A percentile compares a stretch with the other conserved stretches of the same genome.
Evolutionary conservation across 371 early-diverging fungal genomes (phyloP).

Genomic region (Massospora cicadina): DNA sequence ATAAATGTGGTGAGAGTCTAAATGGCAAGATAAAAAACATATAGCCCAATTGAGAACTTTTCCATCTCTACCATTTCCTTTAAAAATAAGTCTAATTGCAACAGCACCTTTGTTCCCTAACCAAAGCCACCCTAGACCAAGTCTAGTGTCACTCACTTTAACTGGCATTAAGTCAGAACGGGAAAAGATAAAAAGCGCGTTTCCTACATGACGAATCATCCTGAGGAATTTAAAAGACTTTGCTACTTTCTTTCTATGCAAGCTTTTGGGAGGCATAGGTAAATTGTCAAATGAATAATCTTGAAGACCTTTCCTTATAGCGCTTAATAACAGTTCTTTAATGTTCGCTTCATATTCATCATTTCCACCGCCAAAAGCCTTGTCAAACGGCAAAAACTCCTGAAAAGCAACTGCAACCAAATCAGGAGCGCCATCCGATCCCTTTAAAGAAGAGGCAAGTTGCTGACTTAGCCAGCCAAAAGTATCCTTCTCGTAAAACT

Average conservation of each 20-base stretch:
- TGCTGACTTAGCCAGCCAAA: not conserved
- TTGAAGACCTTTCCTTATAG: not conserved
- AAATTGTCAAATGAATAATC: too few relatives aligned
- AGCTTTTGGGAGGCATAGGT: too few relatives aligned
- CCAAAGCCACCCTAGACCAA: not conserved
- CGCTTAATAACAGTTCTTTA: not conserved
- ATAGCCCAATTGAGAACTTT: not conserved
- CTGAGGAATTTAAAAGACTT: not conserved
- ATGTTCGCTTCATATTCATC: not conserved
- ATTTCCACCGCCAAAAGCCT: not conserved
- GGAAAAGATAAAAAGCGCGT: not conserved
- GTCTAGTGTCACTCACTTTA: not conserved
- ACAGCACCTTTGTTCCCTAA: not conserved
- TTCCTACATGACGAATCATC: not conserved
- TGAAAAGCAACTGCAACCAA: not conserved
- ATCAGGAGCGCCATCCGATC: not conserved
- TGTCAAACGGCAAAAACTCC: not conserved
- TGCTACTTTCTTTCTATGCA: not conserved
- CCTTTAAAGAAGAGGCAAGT: not conserved
- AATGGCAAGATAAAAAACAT: not conserved
- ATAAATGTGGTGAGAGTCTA: not conserved
- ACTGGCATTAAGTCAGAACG: not conserved
- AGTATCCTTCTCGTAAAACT: not conserved
- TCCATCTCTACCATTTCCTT: not conserved
- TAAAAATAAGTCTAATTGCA: not conserved